Percentiles rank a stretch among this genome's conserved stretches.
These are phyloP conservation scores for Apiospora hydei DNA, from an alignment of 2,329 filamentous ascomycete species.

Conservation along the genomic window DNA sequence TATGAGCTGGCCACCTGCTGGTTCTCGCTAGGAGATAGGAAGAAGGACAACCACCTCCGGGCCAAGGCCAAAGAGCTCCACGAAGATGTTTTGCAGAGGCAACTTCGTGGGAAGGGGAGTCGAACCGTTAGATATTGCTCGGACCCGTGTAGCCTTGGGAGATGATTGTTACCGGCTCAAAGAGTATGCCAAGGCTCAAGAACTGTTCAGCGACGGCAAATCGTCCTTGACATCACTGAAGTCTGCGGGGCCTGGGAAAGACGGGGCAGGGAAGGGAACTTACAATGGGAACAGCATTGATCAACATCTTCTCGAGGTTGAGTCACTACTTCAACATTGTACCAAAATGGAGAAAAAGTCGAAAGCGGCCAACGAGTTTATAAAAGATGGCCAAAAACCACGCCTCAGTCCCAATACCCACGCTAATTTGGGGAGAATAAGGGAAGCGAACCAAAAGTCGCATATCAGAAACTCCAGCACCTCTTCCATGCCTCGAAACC, in stretches of 20 bases:
- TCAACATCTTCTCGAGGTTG: background rate
- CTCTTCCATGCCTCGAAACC: background rate
- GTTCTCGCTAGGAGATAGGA: background rate
- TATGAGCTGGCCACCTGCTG: background rate
- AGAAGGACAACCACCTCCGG: background rate
- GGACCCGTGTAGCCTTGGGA: background rate
- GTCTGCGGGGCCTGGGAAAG: background rate
- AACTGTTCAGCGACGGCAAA: background rate
- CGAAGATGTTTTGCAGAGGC: background rate
- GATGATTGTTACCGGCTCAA: background rate
- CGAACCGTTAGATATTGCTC: background rate
- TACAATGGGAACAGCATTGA: background rate
- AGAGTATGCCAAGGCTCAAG: background rate
- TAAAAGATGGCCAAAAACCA: background rate
- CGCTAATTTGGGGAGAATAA: background rate
- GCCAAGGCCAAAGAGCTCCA: background rate
- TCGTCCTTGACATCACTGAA: background rate
- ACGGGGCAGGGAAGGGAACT: background rate
- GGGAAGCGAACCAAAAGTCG: background rate
- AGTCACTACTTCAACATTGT: background rate
- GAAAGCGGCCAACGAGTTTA: background rate
- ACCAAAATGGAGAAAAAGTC: background rate
- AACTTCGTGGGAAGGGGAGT: background rate
- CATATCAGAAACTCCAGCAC: background rate
- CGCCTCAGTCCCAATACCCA: background rate